These are phyloP conservation scores for Brassica nigra DNA, from an alignment of 345 rosid species.

Conservation along the genomic window DNA sequence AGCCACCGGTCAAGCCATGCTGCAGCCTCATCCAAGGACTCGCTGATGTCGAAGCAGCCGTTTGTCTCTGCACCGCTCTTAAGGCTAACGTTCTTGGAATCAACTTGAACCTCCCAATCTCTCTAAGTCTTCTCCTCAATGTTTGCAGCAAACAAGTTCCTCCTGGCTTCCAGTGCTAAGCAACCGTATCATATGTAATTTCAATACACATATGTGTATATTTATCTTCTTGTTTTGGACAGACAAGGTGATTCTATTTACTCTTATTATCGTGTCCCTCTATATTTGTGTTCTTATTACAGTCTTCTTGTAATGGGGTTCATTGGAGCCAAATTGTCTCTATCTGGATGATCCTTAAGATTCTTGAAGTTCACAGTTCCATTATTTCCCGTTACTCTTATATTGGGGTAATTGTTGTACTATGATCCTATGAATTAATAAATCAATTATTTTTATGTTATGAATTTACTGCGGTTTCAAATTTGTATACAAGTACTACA, in stretches of 20 bases:
- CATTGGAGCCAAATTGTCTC: constrained; percentile 17
- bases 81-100: constrained; percentile 56
- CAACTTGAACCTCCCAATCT: constrained; percentile 53
- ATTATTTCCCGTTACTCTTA: constrained; percentile 17
- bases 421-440: constrained; percentile 35
- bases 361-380: constrained; percentile 29
- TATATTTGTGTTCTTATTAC: constrained; percentile 13
- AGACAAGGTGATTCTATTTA: constrained; percentile 31
- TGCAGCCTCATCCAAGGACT: constrained; percentile 54
- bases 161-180: constrained; percentile 47
- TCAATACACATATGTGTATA: constrained; percentile 30
- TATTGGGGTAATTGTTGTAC: constrained; percentile 32
- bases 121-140: constrained; percentile 56
- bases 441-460: constrained; percentile 13
- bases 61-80: constrained; percentile 61
- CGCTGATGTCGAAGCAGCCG: constrained; percentile 57
- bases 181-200: constrained; percentile 17
- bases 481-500: neutral
- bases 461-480: neutral
- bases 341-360: constrained; percentile 10
- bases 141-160: constrained; percentile 52
- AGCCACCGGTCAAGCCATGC: constrained; percentile 55
- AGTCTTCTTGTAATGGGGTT: constrained; percentile 11
- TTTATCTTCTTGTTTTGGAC: constrained; percentile 32
- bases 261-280: constrained; percentile 17